phyloP scores from a whole-genome alignment of 345 rosid species.

The Angophora floribunda region DNA sequence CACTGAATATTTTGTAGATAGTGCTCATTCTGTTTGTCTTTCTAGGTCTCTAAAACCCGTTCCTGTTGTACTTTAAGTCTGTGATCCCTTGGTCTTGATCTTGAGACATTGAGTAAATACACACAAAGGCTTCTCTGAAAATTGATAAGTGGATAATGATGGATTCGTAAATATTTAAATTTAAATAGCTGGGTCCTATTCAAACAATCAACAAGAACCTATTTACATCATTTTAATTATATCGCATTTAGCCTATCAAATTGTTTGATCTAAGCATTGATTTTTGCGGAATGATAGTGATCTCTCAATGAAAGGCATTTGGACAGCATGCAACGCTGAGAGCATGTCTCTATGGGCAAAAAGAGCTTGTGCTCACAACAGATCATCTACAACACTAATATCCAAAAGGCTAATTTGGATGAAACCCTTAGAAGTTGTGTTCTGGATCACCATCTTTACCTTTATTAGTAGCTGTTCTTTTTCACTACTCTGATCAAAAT shows the following conservation, averaged over 20 bases:
- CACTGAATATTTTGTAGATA: too few species aligned
- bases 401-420: not conserved
- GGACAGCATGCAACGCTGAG: not conserved
- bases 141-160: not conserved
- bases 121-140: not conserved
- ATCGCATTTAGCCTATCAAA: not conserved
- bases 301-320: not conserved
- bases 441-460: not conserved
- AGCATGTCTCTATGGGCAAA: not conserved
- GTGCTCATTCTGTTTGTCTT: not conserved
- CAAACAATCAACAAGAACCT: not conserved
- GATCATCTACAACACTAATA: not conserved
- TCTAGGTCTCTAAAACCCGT: not conserved
- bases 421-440: not conserved
- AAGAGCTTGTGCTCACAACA: not conserved
- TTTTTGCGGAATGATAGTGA: not conserved
- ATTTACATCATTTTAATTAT: not conserved
- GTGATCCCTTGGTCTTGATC: not conserved
- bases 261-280: not conserved
- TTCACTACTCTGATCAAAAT: not conserved
- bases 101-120: not conserved
- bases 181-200: not conserved
- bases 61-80: not conserved
- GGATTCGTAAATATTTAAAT: not conserved
- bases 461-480: not conserved